Evolutionary conservation across 495 filamentous ascomycete genomes (phyloP).

Genomic region (Penicillium paxilli): DNA sequence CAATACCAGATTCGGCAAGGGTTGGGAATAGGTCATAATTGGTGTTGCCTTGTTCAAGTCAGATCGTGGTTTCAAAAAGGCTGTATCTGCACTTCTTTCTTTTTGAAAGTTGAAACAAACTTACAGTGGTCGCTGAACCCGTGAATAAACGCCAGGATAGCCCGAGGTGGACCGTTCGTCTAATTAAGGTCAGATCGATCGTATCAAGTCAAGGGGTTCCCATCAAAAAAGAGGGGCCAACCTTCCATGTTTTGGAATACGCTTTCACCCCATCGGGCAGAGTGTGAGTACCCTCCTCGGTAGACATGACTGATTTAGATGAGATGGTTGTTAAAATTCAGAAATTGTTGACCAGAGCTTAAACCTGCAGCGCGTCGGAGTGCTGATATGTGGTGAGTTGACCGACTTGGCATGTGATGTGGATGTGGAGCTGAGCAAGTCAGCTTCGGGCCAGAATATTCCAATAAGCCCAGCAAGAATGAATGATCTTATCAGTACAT

Average conservation of each 20-base stretch:
- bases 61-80: neutral
- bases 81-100: neutral
- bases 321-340: neutral
- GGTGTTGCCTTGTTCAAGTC: constrained; percentile 50
- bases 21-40: constrained; percentile 68
- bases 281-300: constrained; percentile 35
- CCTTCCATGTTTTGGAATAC: constrained; percentile 87
- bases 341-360: neutral
- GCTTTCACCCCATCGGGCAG: constrained; percentile 57
- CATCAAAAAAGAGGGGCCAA: constrained; percentile 46
- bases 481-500: too few species aligned
- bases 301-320: constrained; percentile 10
- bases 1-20: constrained; percentile 71
- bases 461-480: too few species aligned
- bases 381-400: neutral
- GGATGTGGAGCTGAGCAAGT: too few species aligned
- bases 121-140: constrained; percentile 79
- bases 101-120: constrained; percentile 32
- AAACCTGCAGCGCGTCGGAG: neutral
- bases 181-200: constrained; percentile 16
- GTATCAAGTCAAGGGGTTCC: neutral
- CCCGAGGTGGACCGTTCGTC: constrained; percentile 54
- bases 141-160: constrained; percentile 77
- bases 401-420: constrained; percentile 5
- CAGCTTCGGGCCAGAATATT: too few species aligned